Evolutionary conservation across 208 protist genomes (phyloP).

Genomic region (Crithidia fasciculata): DNA sequence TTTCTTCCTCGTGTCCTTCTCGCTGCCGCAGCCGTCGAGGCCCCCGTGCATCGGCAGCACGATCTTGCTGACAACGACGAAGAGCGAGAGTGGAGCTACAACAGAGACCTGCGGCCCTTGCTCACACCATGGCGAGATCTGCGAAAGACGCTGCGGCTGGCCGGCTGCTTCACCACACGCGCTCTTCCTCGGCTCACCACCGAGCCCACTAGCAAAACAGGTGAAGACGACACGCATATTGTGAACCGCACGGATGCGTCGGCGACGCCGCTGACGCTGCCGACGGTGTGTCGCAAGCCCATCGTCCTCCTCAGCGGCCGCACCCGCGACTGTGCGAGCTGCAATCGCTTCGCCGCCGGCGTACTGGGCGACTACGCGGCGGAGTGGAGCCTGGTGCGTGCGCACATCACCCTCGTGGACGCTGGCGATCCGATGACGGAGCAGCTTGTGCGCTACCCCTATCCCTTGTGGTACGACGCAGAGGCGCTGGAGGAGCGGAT

Average conservation of each 20-base stretch:
- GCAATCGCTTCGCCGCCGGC: conserved; percentile 16
- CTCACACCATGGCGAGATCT: conserved; percentile 28
- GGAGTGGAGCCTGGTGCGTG: conserved; percentile 54
- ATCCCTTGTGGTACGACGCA: conserved; percentile 26
- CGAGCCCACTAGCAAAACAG: not conserved
- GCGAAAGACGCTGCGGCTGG: conserved; percentile 14
- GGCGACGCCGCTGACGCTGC: conserved; percentile 8
- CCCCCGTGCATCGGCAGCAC: no score
- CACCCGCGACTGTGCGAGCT: conserved; percentile 23
- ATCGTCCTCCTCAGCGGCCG: conserved; percentile 41
- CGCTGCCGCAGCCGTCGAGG: not conserved
- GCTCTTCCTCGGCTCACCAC: conserved; percentile 22
- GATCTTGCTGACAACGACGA: conserved; percentile 1
- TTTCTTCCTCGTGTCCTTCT: conserved; percentile 10
- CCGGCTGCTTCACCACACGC: conserved; percentile 24
- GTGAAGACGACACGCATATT: not conserved
- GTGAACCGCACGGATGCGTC: conserved; percentile 9
- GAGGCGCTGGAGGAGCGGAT: conserved; percentile 5
- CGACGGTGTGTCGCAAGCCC: conserved; percentile 35
- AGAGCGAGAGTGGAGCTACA: conserved; percentile 6
- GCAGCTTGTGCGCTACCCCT: conserved; percentile 26
- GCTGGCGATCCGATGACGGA: conserved; percentile 40
- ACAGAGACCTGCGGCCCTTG: conserved; percentile 22
- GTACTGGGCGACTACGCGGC: conserved; percentile 31
- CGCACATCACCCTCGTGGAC: conserved; percentile 61